phyloP scores from a whole-genome alignment of 1,284 basidiomycete species.

The Puccinia hordei region DNA sequence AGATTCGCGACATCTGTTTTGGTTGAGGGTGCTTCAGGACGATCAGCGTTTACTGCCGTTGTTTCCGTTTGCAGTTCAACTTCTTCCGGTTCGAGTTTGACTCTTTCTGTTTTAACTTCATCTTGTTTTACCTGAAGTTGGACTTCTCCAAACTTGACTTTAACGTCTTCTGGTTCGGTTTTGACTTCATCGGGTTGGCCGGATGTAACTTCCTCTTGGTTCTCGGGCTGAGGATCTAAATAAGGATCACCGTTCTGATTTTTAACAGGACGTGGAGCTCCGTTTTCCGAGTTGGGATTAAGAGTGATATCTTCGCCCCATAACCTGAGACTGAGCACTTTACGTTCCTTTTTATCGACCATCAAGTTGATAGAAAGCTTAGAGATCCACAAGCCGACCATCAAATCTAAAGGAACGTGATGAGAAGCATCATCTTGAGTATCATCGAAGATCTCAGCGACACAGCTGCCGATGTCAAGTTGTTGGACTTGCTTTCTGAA shows the following conservation, averaged over 20 bases:
- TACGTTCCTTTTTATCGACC: constrained; percentile 92
- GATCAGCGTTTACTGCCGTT: neutral
- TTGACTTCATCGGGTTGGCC: neutral
- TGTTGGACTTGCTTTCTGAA: constrained; percentile 15
- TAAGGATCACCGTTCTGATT: neutral
- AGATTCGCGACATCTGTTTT: neutral
- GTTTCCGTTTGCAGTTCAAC: neutral
- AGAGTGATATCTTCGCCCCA: constrained; percentile 73
- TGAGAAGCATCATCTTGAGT: neutral
- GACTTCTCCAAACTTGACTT: neutral
- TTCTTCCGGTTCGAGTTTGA: no score
- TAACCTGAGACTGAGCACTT: constrained; percentile 78
- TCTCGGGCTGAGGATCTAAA: neutral
- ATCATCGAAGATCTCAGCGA: constrained; percentile 30
- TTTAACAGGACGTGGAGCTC: neutral
- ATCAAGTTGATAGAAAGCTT: constrained; percentile 80
- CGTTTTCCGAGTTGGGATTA: constrained; percentile 54
- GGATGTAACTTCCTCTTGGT: neutral
- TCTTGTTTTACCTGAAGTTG: neutral
- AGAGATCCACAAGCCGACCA: constrained; percentile 88
- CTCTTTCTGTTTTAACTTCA: neutral
- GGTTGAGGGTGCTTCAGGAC: neutral
- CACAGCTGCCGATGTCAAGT: constrained; percentile 41
- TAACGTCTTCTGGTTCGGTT: neutral
- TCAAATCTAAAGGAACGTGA: constrained; percentile 60